Evolutionary conservation across 2,329 filamentous ascomycete species (phyloP).

Genomic region (Chrysosporium queenslandicum): DNA sequence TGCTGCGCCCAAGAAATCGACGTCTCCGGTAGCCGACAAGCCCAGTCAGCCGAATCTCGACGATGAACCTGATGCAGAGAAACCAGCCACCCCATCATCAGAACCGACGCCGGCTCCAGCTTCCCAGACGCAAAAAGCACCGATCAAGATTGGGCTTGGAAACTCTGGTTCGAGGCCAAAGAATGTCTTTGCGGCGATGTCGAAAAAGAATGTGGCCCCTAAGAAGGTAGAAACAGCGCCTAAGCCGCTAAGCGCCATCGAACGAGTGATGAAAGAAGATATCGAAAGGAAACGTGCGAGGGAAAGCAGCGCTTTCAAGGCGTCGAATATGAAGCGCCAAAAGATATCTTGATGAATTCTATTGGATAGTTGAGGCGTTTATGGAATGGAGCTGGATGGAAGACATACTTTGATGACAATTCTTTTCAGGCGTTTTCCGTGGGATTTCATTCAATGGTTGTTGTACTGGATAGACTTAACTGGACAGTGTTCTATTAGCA

Average conservation of each 20-base stretch:
- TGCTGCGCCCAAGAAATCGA: background rate
- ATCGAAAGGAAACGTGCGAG: slow-evolving; percentile 17
- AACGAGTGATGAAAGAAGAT: slow-evolving; percentile 18
- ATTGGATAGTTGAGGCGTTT: background rate
- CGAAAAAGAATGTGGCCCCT: slow-evolving; percentile 13
- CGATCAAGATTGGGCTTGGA: slow-evolving; percentile 11
- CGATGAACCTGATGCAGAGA: background rate
- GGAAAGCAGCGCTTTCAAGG: background rate
- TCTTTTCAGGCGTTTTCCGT: background rate
- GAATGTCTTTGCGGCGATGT: slow-evolving; percentile 17
- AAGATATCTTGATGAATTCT: slow-evolving; percentile 12
- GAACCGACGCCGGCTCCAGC: slow-evolving; percentile 1
- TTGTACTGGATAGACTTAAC: too few relatives aligned
- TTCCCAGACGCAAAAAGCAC: slow-evolving; percentile 1
- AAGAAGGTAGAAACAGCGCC: slow-evolving; percentile 13
- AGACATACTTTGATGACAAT: background rate
- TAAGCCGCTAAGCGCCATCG: slow-evolving; percentile 15
- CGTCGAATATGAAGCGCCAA: slow-evolving; percentile 12
- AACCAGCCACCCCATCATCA: slow-evolving; percentile 4
- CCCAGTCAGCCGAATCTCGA: background rate
- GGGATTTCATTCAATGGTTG: background rate
- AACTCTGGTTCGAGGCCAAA: slow-evolving; percentile 13
- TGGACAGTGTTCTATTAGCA: too few relatives aligned
- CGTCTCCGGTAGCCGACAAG: background rate
- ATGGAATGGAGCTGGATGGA: background rate